Conservation (phyloP, 108 stramenopile genomes). For the Nitzschia palea region DNA sequence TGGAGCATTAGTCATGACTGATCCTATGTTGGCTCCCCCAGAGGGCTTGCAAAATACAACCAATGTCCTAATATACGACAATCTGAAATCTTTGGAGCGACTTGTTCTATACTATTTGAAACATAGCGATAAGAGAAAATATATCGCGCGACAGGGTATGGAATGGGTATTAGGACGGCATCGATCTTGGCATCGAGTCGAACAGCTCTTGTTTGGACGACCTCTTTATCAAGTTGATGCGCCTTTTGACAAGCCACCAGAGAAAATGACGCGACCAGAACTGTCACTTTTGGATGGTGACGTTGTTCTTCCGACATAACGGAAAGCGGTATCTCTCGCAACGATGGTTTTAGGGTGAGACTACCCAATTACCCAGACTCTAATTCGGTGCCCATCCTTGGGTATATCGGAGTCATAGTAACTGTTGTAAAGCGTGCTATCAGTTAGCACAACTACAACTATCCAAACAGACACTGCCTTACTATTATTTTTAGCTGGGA, state of each 20-base stretch:
- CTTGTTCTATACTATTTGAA: constrained; percentile 44
- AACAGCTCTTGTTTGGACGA: constrained; percentile 40
- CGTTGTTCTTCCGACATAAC: background rate
- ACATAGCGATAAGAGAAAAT: constrained; percentile 25
- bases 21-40: constrained; percentile 49
- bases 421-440: too few relatives aligned
- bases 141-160: constrained; percentile 37
- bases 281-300: background rate
- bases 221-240: constrained; percentile 18
- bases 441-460: too few relatives aligned
- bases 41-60: constrained; percentile 29
- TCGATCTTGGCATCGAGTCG: constrained; percentile 48
- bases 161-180: constrained; percentile 44
- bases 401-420: too few relatives aligned
- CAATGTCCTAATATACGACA: constrained; percentile 51
- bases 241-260: constrained; percentile 25
- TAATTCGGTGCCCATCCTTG: too few relatives aligned
- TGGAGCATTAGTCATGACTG: constrained; percentile 66
- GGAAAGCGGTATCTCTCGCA: too few relatives aligned
- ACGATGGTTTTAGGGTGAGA: too few relatives aligned
- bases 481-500: constrained; percentile 71
- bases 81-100: constrained; percentile 20
- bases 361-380: too few relatives aligned
- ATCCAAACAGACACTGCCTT: too few relatives aligned
- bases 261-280: constrained; percentile 6